Percentiles rank a stretch among this genome's conserved stretches.
phyloP scores from a whole-genome alignment of 805 yeast species.

The Maudiozyma serrabonitensis region DNA sequence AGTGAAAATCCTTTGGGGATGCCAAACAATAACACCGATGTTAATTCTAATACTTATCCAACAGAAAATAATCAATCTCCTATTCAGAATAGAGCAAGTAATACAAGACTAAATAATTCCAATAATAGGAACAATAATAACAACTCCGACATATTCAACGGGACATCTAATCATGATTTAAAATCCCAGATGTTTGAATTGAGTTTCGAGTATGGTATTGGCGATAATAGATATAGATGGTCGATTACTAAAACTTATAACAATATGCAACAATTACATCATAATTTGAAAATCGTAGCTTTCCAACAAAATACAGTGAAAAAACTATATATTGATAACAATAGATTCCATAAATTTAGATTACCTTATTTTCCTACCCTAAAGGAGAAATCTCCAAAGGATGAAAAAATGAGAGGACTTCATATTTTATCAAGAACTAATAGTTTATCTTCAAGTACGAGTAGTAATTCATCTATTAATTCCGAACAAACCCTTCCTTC shows the following conservation, averaged over 20 bases:
- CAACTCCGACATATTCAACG: neutral
- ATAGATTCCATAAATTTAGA: conserved; percentile 16
- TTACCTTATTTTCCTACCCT: conserved; percentile 24
- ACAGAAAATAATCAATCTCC: neutral
- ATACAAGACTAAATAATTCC: too few relatives aligned
- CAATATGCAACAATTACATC: conserved; percentile 65
- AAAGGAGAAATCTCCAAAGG: conserved; percentile 1
- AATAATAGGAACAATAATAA: neutral
- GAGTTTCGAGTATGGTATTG: conserved; percentile 87
- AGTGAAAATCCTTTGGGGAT: neutral
- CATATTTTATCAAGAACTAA: neutral
- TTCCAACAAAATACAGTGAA: conserved; percentile 34
- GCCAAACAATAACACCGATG: neutral
- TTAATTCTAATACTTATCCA: conserved; percentile 7
- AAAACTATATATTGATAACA: conserved; percentile 20
- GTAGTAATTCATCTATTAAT: conserved; percentile 2
- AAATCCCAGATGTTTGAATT: conserved; percentile 36
- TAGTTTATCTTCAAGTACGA: neutral
- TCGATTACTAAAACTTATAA: conserved; percentile 58
- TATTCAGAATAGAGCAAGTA: neutral
- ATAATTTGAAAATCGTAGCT: conserved; percentile 47
- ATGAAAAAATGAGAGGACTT: neutral
- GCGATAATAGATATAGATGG: conserved; percentile 73
- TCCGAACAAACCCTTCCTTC: conserved; percentile 2
- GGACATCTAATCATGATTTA: neutral